Conservation (phyloP, 2,329 filamentous ascomycete genomes). For the Blumeria hordei region DNA sequence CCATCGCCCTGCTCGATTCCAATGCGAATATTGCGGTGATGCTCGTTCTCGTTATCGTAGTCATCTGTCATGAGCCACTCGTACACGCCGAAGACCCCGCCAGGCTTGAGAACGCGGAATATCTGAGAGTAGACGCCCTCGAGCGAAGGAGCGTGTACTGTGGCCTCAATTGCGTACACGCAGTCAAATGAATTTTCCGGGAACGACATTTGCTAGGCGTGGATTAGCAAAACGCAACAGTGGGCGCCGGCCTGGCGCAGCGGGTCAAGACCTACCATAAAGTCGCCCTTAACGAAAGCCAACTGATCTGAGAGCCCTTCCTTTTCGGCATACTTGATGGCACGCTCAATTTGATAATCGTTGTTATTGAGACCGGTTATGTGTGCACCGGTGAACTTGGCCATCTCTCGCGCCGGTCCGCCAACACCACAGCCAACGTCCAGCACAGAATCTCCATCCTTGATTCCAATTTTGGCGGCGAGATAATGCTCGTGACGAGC, state of each 20-base stretch:
- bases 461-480: conserved; percentile 68
- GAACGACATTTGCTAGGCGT: conserved; percentile 67
- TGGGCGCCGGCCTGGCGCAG: too few relatives aligned
- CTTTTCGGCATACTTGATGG: conserved; percentile 63
- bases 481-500: conserved; percentile 96
- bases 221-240: not conserved
- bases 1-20: conserved; percentile 91
- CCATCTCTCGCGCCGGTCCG: conserved; percentile 84
- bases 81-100: conserved; percentile 88
- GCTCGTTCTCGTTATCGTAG: conserved; percentile 74
- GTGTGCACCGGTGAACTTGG: conserved; percentile 81
- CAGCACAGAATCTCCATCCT: conserved; percentile 70
- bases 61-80: conserved; percentile 97
- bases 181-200: conserved; percentile 79
- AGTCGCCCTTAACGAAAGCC: conserved; percentile 81
- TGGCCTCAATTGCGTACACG: conserved; percentile 93
- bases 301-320: conserved; percentile 64
- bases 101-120: conserved; percentile 85
- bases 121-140: conserved; percentile 90
- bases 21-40: conserved; percentile 80
- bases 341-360: conserved; percentile 93
- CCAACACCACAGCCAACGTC: conserved; percentile 96
- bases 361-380: conserved; percentile 95
- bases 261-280: conserved; percentile 37
- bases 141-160: conserved; percentile 75